These are phyloP conservation scores for Peltaster fructicola DNA, from an alignment of 2,329 filamentous ascomycete genomes.

Conservation along the genomic window DNA sequence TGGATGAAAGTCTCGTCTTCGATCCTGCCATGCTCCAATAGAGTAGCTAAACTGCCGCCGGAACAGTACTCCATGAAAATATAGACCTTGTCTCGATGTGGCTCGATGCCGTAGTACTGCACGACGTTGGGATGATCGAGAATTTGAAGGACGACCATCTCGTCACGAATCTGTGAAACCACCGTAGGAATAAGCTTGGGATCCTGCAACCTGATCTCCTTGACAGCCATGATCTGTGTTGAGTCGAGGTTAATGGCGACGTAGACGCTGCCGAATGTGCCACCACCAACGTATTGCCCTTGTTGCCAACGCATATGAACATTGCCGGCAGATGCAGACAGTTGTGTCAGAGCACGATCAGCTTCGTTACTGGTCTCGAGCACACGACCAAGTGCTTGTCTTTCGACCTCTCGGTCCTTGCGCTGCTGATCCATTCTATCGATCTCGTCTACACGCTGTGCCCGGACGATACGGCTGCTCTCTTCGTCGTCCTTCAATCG, in stretches of 20 bases:
- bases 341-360: conserved; percentile 80
- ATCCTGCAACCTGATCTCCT: conserved; percentile 93
- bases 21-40: conserved; percentile 89
- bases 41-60: conserved; percentile 72
- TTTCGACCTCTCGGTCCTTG: conserved; percentile 64
- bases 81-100: conserved; percentile 97
- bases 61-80: conserved; percentile 99
- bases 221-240: conserved; percentile 93
- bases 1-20: conserved; percentile 96
- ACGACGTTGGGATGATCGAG: conserved; percentile 96
- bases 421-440: conserved; percentile 60
- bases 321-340: conserved; percentile 87
- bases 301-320: conserved; percentile 96
- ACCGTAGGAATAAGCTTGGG: conserved; percentile 90
- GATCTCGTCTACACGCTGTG: conserved; percentile 57
- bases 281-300: conserved; percentile 92
- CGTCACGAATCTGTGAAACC: conserved; percentile 82
- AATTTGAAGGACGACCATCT: conserved; percentile 91
- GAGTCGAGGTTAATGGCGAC: conserved; percentile 94
- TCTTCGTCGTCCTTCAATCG: conserved; percentile 65
- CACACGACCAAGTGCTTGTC: conserved; percentile 75
- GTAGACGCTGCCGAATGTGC: conserved; percentile 94
- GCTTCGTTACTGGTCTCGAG: conserved; percentile 91
- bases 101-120: conserved; percentile 93
- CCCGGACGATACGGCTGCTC: conserved; percentile 54